These are phyloP conservation scores for Candolleomyces eurysporus DNA, from an alignment of 768 basidiomycete species.

Conservation along the genomic window DNA sequence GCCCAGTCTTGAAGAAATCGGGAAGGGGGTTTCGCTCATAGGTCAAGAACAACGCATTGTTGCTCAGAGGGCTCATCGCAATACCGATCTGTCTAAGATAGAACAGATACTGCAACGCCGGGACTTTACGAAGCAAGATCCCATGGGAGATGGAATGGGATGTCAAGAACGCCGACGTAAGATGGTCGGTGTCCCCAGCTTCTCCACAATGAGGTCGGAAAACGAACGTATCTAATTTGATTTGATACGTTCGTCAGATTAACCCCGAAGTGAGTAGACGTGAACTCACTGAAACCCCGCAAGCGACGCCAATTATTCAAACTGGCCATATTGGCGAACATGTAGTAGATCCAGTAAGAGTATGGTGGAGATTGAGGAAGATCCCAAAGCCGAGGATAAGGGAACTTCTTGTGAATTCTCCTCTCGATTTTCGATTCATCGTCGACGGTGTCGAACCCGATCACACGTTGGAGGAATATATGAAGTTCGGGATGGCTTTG, in stretches of 20 bases:
- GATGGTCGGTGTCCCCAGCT: conserved; percentile 97
- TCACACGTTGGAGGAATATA: conserved; percentile 89
- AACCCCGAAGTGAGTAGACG: not conserved
- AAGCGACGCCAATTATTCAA: conserved; percentile 89
- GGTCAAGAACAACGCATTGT: conserved; percentile 94
- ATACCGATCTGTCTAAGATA: conserved; percentile 98
- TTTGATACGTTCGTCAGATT: conserved; percentile 1
- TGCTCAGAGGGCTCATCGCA: conserved; percentile 97
- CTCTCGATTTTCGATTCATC: conserved; percentile 95
- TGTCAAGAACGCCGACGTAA: conserved; percentile 93
- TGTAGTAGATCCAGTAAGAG: conserved; percentile 97
- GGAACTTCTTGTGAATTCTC: conserved; percentile 90
- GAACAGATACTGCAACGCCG: conserved; percentile 94
- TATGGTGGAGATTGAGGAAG: conserved; percentile 89
- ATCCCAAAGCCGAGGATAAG: conserved; percentile 89
- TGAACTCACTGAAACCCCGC: conserved; percentile 83
- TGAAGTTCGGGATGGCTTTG: conserved; percentile 89
- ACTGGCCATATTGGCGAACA: conserved; percentile 95
- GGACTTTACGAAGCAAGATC: conserved; percentile 97
- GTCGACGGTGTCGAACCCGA: conserved; percentile 98
- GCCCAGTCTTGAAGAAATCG: conserved; percentile 93
- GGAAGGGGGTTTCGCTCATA: conserved; percentile 97
- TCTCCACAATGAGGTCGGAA: conserved; percentile 96
- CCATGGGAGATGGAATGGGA: conserved; percentile 99
- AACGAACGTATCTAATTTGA: conserved; percentile 81